phyloP scores from a whole-genome alignment of 2,329 filamentous ascomycete species.

The Botrytis tulipae region DNA sequence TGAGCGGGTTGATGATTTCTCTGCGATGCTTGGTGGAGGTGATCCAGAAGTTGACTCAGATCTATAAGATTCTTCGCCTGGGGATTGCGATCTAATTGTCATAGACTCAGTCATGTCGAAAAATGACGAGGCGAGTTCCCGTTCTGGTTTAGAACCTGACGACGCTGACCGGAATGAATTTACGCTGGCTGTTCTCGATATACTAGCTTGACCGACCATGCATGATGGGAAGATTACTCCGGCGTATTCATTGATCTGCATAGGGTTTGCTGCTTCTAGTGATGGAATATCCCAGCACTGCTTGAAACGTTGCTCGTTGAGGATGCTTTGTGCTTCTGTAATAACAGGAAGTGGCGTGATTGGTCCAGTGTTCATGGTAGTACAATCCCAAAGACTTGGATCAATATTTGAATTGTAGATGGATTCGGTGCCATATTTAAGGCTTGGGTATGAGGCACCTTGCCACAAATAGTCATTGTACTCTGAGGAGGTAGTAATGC shows the following conservation, averaged over 20 bases:
- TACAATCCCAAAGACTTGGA: neutral
- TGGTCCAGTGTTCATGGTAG: neutral
- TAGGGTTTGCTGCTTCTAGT: neutral
- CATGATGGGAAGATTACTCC: neutral
- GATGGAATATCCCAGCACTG: neutral
- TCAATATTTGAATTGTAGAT: neutral
- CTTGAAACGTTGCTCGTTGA: neutral
- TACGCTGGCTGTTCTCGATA: neutral
- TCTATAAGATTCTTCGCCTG: neutral
- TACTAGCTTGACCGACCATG: neutral
- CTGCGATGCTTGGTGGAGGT: neutral
- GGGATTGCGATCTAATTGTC: neutral
- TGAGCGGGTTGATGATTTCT: neutral
- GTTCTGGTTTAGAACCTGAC: neutral
- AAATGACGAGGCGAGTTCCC: neutral
- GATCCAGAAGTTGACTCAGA: constrained; percentile 3
- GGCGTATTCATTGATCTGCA: neutral
- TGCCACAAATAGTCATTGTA: neutral
- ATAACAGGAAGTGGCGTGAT: neutral
- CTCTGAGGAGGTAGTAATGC: neutral
- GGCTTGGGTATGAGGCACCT: neutral
- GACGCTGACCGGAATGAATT: neutral
- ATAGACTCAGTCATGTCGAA: neutral
- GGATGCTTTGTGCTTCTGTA: neutral
- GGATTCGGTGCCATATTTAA: neutral